Conservation (phyloP, 768 basidiomycete genomes). For the Pleurotus citrinopileatus region DNA sequence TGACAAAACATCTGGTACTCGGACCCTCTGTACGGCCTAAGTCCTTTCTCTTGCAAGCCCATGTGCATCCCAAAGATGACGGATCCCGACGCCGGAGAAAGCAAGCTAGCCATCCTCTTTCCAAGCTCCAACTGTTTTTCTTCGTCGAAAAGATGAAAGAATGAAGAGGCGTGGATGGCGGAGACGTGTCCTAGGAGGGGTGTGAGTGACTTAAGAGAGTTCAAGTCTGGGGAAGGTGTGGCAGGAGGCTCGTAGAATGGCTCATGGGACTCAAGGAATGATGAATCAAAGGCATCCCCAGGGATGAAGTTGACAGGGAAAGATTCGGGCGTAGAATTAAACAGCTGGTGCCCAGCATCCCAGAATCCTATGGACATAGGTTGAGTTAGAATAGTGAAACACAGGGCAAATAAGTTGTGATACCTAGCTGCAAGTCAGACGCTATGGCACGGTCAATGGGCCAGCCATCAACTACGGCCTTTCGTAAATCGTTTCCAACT, state of each 20-base stretch:
- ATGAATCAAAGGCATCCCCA: slow-evolving; percentile 51
- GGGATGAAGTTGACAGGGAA: slow-evolving; percentile 55
- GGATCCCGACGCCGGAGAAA: slow-evolving; percentile 40
- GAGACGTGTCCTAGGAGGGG: slow-evolving; percentile 44
- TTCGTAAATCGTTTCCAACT: slow-evolving; percentile 42
- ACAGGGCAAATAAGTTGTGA: background rate
- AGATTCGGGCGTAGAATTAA: slow-evolving; percentile 44
- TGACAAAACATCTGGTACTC: slow-evolving; percentile 29
- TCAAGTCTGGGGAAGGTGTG: slow-evolving; percentile 22
- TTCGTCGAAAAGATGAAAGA: slow-evolving; percentile 53
- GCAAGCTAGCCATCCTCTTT: slow-evolving; percentile 35
- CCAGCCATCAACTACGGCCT: slow-evolving; percentile 37
- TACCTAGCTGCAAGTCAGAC: slow-evolving; percentile 33
- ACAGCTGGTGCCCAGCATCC: slow-evolving; percentile 61
- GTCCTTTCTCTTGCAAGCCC: background rate
- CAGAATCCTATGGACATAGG: slow-evolving; percentile 44
- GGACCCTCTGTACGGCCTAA: background rate
- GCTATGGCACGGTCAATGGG: slow-evolving; percentile 32
- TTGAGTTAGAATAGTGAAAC: too few species aligned
- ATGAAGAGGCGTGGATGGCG: slow-evolving; percentile 44
- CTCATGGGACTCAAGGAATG: slow-evolving; percentile 32
- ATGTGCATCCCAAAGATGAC: slow-evolving; percentile 43
- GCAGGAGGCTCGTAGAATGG: slow-evolving; percentile 22
- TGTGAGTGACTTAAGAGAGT: slow-evolving; percentile 36
- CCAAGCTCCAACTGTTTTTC: slow-evolving; percentile 38